These are phyloP conservation scores for Westerdykella aurantiaca DNA, from an alignment of 2,329 filamentous ascomycete genomes.

Conservation along the genomic window DNA sequence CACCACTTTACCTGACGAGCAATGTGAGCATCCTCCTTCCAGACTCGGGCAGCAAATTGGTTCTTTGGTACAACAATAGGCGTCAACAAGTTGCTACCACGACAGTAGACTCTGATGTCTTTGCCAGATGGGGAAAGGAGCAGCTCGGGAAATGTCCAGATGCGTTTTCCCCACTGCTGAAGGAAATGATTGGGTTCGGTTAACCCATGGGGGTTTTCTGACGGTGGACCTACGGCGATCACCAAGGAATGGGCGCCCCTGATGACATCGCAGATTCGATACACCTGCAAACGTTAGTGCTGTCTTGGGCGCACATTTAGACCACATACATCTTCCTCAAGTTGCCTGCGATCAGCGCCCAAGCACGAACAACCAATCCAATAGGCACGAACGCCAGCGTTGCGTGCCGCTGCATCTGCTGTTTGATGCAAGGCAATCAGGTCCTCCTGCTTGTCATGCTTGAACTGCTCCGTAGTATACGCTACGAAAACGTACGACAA, in stretches of 20 bases:
- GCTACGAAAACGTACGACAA: slow-evolving; percentile 39
- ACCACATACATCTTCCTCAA: slow-evolving; percentile 24
- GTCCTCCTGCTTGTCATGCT: slow-evolving; percentile 12
- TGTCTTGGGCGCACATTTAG: neutral
- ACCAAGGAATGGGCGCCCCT: slow-evolving; percentile 40
- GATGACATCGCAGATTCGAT: slow-evolving; percentile 44
- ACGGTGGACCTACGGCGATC: slow-evolving; percentile 37
- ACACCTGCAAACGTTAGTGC: slow-evolving; percentile 22
- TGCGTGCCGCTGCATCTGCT: slow-evolving; percentile 36
- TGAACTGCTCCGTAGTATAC: slow-evolving; percentile 41
- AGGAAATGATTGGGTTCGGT: slow-evolving; percentile 29
- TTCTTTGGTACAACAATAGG: slow-evolving; percentile 33
- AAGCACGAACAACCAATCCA: slow-evolving; percentile 44
- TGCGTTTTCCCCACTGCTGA: slow-evolving; percentile 40
- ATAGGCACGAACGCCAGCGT: slow-evolving; percentile 37
- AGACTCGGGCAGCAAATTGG: slow-evolving; percentile 39
- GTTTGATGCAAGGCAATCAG: slow-evolving; percentile 32
- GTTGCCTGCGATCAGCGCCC: slow-evolving; percentile 24
- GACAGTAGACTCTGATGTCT: slow-evolving; percentile 31
- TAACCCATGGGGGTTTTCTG: slow-evolving; percentile 13
- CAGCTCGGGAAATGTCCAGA: slow-evolving; percentile 46
- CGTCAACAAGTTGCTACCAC: slow-evolving; percentile 17
- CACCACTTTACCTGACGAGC: slow-evolving; percentile 23
- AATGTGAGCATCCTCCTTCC: slow-evolving; percentile 35
- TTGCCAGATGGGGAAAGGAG: slow-evolving; percentile 29